These are phyloP conservation scores for Dimargaris xerosporica DNA, from an alignment of 192 early-diverging fungal genomes.

Conservation along the genomic window DNA sequence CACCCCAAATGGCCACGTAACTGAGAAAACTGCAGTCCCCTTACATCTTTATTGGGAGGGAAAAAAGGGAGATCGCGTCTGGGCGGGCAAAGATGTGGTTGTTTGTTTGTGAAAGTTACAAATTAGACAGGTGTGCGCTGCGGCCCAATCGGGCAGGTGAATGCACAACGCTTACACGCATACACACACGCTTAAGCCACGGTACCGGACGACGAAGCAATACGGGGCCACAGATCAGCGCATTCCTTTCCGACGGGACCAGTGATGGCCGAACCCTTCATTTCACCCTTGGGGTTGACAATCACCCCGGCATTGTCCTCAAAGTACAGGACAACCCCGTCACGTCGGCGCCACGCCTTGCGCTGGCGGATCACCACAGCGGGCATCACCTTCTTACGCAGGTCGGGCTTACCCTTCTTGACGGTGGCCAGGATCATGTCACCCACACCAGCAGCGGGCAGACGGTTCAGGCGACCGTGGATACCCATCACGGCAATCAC, in stretches of 20 bases:
- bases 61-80: too few species aligned
- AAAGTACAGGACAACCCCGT: conserved; percentile 99
- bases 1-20: too few species aligned
- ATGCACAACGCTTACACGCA: too few species aligned
- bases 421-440: conserved; percentile 99
- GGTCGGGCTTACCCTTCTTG: conserved; percentile 99
- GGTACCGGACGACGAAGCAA: conserved; percentile 80
- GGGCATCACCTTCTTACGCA: conserved; percentile 99
- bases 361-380: conserved; percentile 98
- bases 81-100: too few species aligned
- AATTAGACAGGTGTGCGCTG: too few species aligned
- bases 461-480: conserved; percentile 89
- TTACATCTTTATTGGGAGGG: too few species aligned
- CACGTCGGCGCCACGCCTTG: conserved; percentile 97
- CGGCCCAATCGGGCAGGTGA: too few species aligned
- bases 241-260: conserved; percentile 99
- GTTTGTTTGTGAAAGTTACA: too few species aligned
- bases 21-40: too few species aligned
- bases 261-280: conserved; percentile 99
- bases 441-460: conserved; percentile 95
- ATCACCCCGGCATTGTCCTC: conserved; percentile 99
- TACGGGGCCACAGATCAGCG: conserved; percentile 99
- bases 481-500: conserved; percentile 95
- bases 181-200: conserved; percentile 35
- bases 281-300: conserved; percentile 99